Conservation (phyloP, 768 basidiomycete genomes). For the Lyophyllum decastes region DNA sequence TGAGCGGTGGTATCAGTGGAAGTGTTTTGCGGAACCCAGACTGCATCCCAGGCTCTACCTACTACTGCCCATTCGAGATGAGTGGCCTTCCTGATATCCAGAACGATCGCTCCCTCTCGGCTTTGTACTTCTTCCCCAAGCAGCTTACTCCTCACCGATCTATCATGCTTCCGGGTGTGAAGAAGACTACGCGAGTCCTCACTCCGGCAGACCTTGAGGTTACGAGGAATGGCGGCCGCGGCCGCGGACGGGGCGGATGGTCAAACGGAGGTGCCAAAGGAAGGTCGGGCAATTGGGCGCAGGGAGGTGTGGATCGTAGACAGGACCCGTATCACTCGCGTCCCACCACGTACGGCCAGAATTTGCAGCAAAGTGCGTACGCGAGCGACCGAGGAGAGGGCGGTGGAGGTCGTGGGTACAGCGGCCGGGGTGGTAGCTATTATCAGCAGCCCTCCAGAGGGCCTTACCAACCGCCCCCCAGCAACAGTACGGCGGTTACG, state of each 20-base stretch:
- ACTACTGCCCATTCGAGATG: conserved; percentile 68
- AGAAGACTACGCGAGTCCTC: conserved; percentile 58
- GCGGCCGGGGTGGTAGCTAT: conserved; percentile 29
- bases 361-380: conserved; percentile 21
- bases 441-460: conserved; percentile 38
- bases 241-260: conserved; percentile 49
- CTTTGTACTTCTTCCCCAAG: conserved; percentile 85
- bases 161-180: conserved; percentile 73
- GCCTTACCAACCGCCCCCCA: conserved; percentile 28
- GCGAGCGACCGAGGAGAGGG: conserved; percentile 27
- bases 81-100: conserved; percentile 75
- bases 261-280: conserved; percentile 16
- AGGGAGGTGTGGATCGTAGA: conserved; percentile 35
- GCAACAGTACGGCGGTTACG: conserved; percentile 35
- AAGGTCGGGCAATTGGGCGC: conserved; percentile 26
- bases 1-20: conserved; percentile 82
- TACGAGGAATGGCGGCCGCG: conserved; percentile 55
- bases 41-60: conserved; percentile 91
- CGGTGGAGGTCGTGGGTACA: conserved; percentile 26
- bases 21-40: conserved; percentile 80
- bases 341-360: conserved; percentile 35
- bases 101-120: conserved; percentile 87
- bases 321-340: conserved; percentile 52
- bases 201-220: conserved; percentile 71
- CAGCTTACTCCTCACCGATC: conserved; percentile 87